Conservation (phyloP, 768 basidiomycete species). For the Boletus fagicola region DNA sequence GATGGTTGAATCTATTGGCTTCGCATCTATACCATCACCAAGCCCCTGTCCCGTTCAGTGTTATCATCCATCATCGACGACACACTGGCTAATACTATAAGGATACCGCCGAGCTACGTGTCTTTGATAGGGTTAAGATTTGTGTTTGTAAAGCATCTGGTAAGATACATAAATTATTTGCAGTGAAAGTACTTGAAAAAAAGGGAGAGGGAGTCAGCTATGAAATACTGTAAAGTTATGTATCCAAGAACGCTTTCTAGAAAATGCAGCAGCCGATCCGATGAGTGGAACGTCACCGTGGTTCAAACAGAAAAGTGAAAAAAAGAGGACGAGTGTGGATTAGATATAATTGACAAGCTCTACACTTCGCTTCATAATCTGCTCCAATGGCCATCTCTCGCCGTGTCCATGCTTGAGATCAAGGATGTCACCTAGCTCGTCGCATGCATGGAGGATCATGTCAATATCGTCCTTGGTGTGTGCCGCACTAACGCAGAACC, state of each 20-base stretch:
- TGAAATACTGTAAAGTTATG: conserved; percentile 17
- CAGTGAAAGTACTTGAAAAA: conserved; percentile 18
- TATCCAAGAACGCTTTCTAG: conserved; percentile 24
- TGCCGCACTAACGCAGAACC: conserved; percentile 92
- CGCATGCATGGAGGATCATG: conserved; percentile 76
- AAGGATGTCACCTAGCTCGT: conserved; percentile 87
- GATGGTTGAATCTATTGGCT: neutral
- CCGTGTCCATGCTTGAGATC: conserved; percentile 80
- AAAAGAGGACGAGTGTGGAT: neutral
- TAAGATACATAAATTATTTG: conserved; percentile 30
- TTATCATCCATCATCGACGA: neutral
- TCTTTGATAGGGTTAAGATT: neutral
- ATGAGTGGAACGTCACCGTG: neutral
- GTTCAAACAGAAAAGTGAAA: neutral
- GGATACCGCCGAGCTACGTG: neutral
- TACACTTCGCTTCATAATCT: conserved; percentile 66
- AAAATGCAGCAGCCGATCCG: conserved; percentile 3
- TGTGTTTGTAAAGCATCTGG: conserved; percentile 11
- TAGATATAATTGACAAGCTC: conserved; percentile 59
- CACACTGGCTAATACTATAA: neutral
- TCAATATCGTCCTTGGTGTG: conserved; percentile 99
- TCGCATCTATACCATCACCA: too few species aligned
- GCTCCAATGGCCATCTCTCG: conserved; percentile 78
- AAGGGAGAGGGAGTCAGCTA: conserved; percentile 8
- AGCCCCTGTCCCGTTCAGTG: neutral